Evolutionary conservation across 306 rosid species (phyloP), one percentile per base, ranked within the genome.

Genomic region (Sesbania bispinosa): DNA sequence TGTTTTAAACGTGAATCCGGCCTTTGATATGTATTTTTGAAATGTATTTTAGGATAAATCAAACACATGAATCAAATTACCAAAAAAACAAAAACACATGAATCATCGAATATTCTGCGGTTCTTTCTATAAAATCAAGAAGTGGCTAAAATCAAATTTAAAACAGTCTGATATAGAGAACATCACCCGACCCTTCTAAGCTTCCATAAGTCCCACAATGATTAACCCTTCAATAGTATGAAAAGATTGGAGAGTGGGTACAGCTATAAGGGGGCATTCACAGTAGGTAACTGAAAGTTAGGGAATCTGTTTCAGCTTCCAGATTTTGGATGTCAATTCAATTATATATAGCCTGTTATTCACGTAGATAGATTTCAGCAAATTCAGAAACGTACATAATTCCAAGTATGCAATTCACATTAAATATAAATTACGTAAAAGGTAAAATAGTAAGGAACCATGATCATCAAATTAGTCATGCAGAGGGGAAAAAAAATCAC

Each of bases 121-220:
- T 18, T 18, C 20, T 67, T 6, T 26, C 26, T n/a, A n/a, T 46
- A 29, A 10, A 15, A 46, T 39, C 32, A 21, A 3, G 5, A 33
- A 50, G 60, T 32, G 15, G 50, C 51, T 68, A 36, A 32, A 43
- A 32, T 76, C 80, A 76, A 55, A 30, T 32, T 21, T 21, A 54
- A 46, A 67, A 57, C 21, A 20, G 5, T 43, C 26, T 24, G 67
- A 20, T 8, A 54, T 4, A 4, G 21, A 19, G 19, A 2, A 21
- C 26, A 51, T 47, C 46, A 15, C 21, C 10, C 2, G 60, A 6
- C 47, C 15, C 62, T 36, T 18, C 42, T 15, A 54, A 24, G 15
- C 53, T 27, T 27, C 13, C 4, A 2, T 1, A 42, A 51, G 21
- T 38, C 39, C 29, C 48, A 4, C 26, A 27, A 4, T 16, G 53